Evolutionary conservation across 768 basidiomycete species (phyloP), one percentile per base, ranked within the genome.

Genomic region (Lyophyllum decastes): DNA sequence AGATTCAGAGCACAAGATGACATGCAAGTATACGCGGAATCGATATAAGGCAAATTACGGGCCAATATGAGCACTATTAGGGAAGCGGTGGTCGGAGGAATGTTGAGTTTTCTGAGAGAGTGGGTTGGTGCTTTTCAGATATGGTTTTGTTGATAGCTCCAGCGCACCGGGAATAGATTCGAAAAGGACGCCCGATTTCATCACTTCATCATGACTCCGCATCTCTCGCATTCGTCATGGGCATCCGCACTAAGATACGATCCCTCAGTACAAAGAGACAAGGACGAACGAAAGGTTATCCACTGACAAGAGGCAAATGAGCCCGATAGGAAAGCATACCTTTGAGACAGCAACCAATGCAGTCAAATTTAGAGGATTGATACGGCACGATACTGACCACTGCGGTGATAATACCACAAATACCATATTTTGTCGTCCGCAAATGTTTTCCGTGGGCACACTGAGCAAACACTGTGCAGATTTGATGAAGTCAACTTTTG

Each of bases 271-370:
- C 16, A 12, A 12, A 16, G 11, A 38, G 35, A 17, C 35, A 38
- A 38, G 14, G 4, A 30, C 30, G 30, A 30, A 38, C 35, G n/a
- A n/a, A n/a, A n/a, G n/a, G n/a, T n/a, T n/a, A 6, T 16, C 35
- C 14, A 38, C 35, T 38, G 41, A 33, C 17, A 40, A 30, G 5
- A 52, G 25, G 45, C 66, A 66, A 4, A 67, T 48, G 47, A 69
- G 49, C 11, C 66, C 68, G n/a, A 66, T 62, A 12, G 68, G 68
- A 55, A 69, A 69, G 55, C 65, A 65, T 4, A 41, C 5, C 40
- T 41, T 3, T 4, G 3, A 12, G 4, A 17, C 40, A 10, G 16
- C 11, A 19, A 41, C 5, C 5, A 5, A 19, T 41, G 11, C n/a
- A 16, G 11, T 41, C 6, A n/a, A n/a, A n/a, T 17, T 9, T 17